A percentile compares a stretch with the other conserved stretches of the same genome.
Evolutionary conservation across 768 basidiomycete genomes (phyloP).

Genomic region (Lactifluus rugatus): DNA sequence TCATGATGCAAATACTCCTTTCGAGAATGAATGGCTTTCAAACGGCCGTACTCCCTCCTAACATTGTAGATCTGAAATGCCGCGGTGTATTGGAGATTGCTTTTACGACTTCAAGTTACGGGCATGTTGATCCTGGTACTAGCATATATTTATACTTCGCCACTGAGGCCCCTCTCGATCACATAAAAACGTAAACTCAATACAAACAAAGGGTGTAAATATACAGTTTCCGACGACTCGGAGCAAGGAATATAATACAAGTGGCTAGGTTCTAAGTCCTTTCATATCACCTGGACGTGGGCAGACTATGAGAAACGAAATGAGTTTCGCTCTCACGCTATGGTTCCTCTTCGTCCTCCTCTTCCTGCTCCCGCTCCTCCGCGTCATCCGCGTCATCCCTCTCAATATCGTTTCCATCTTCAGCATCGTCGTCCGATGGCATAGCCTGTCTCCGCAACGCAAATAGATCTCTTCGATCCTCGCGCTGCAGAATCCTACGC

Average conservation of each 20-base stretch:
- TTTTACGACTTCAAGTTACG: too few species aligned
- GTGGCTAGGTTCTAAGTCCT: neutral
- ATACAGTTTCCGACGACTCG: neutral
- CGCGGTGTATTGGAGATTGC: too few species aligned
- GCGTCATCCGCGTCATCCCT: neutral
- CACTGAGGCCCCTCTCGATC: neutral
- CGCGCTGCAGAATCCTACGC: slow-evolving; percentile 47
- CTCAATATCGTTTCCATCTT: slow-evolving; percentile 17
- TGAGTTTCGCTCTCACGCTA: neutral
- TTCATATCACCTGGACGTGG: neutral
- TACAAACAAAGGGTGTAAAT: neutral
- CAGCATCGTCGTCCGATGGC: slow-evolving; percentile 26
- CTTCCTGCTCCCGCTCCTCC: neutral
- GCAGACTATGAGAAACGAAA: neutral
- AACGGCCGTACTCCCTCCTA: too few species aligned
- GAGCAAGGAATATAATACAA: neutral
- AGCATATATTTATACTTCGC: neutral
- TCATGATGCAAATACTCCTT: too few species aligned
- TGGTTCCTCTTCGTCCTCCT: neutral
- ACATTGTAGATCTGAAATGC: too few species aligned
- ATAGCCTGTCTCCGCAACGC: slow-evolving; percentile 31
- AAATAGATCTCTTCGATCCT: slow-evolving; percentile 52
- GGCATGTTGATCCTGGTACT: neutral
- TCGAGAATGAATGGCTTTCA: too few species aligned
- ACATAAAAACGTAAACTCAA: neutral